Evolutionary conservation across 2,329 filamentous ascomycete genomes (phyloP), one percentile per base, ranked within the genome.

Genomic region (Alternaria sp.): DNA sequence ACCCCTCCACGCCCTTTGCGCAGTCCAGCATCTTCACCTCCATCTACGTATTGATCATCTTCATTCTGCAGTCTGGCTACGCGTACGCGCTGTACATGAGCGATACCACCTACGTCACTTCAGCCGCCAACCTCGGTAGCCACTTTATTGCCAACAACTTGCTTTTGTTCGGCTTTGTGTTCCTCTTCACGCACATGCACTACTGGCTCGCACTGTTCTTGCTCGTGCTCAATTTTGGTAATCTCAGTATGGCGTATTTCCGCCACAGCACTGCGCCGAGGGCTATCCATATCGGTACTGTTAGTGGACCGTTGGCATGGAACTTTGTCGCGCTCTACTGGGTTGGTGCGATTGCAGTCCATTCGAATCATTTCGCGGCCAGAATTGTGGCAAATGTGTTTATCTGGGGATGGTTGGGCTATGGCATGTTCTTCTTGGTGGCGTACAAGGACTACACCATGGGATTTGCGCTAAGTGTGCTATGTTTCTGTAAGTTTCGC

Each of bases 101-200:
- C 67, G 87, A 90, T 68, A 75, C 83, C 46, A 86, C 86, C 28
- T 83, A 86, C 54, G 86, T 92, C 65, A 86, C 87, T 62, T 85
- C 88, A 16, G 92, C 93, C 22, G 90, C 90, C 67, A 89, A 91
- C 67, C 90, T 96, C 14, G 93, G 92, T 62, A 86, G 87, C 69
- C 92, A 97, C 83, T 97, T 94, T 80, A 93, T 96, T 77, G 76
- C 91, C 70, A 91, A 93, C 85, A 97, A 97, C 79, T 81, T 97
- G 43, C 85, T 97, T 62, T 87, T 93, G 78, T 91, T 94, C 68
- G 88, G 86, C 69, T 97, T 93, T 78, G 86, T 96, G 71, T 88
- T 94, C 83, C 87, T 97, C 63, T 97, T 94, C 83, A 90, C 92
- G 54, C 88, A 90, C 70, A 87, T 84, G 50, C 86, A 91, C 78